Evolutionary conservation across 257 asterid genomes (phyloP), one percentile per base, ranked within the genome.

Genomic region (Fraxinus americana): DNA sequence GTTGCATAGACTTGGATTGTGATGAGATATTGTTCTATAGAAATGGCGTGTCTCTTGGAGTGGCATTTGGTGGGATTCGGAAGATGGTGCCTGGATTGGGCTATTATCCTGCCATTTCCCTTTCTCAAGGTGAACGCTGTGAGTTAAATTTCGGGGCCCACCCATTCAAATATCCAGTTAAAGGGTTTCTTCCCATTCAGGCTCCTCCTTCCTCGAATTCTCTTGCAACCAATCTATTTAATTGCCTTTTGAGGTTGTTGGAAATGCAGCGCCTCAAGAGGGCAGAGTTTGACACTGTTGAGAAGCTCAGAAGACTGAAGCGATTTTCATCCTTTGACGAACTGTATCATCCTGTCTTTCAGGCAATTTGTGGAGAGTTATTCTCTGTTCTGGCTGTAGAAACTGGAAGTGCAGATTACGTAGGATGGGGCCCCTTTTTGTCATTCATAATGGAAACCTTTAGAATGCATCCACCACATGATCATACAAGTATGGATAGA

Each of bases 1-100:
- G 99, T 81, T 94, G 98, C 86, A 89, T 94, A 75, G 96, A 94
- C 83, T 89, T 91, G 85, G 99, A 91, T 78, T 81, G 75, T 76
- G 97, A 87, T 77, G 93, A 91, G 82, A 87, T 94, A 80, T 80
- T 80, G 83, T 94, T 92, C 82, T 87, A 88, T 54, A 82, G 99
- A 80, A 94, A 94, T 85, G 99, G 99, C 38, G 72, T 86, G 86
- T 89, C 97, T 32, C 99, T 94, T 80, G 99, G 99, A 75, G 90
- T 90, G 38, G 99, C 99, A 73, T 94, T 92, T 83, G 79, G 76
- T 66, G 99, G 97, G 61, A 85, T 94, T 52, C 91, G 97, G 29
- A 94, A 93, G 86, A 91, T 91, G 96, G 99, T 88, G 43, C 99
- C 99, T 80, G 99, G 98, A 78, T 85, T 94, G 86, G 99, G 97